phyloP scores from a whole-genome alignment of 768 basidiomycete species.

The Russula abietina region DNA sequence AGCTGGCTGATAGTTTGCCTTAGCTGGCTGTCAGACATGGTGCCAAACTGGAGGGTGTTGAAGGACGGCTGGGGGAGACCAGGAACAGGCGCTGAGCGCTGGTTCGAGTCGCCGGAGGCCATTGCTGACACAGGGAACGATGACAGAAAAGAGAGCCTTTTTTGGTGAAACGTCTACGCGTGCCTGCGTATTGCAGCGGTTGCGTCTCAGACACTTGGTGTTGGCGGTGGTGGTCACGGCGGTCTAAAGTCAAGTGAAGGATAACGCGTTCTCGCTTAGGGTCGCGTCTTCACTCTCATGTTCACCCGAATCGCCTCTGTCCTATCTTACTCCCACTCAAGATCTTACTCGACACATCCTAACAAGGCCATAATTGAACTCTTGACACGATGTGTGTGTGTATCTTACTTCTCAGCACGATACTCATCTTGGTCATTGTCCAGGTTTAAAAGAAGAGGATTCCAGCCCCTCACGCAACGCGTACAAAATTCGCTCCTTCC shows the following conservation, averaged over 20 bases:
- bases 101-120: slow-evolving; percentile 18
- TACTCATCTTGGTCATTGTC: neutral
- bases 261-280: neutral
- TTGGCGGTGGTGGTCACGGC: neutral
- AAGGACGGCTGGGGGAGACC: slow-evolving; percentile 7
- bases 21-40: slow-evolving; percentile 58
- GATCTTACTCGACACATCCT: slow-evolving; percentile 15
- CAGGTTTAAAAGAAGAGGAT: slow-evolving; percentile 23
- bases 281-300: slow-evolving; percentile 13
- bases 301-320: slow-evolving; percentile 1
- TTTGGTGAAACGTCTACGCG: slow-evolving; percentile 28
- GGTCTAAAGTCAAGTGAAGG: neutral
- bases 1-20: slow-evolving; percentile 55
- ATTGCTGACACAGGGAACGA: slow-evolving; percentile 21
- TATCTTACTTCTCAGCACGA: neutral
- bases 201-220: neutral
- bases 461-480: slow-evolving; percentile 17
- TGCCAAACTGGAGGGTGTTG: slow-evolving; percentile 32
- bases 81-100: slow-evolving; percentile 15
- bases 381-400: slow-evolving; percentile 39
- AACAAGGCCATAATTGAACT: slow-evolving; percentile 38
- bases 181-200: neutral
- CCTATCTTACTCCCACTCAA: neutral
- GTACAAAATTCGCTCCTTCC: slow-evolving; percentile 26
- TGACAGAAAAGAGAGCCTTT: slow-evolving; percentile 21